Base-by-base conservation (phyloP, 2,329 filamentous ascomycete species). In the Alternaria longipes region DNA sequence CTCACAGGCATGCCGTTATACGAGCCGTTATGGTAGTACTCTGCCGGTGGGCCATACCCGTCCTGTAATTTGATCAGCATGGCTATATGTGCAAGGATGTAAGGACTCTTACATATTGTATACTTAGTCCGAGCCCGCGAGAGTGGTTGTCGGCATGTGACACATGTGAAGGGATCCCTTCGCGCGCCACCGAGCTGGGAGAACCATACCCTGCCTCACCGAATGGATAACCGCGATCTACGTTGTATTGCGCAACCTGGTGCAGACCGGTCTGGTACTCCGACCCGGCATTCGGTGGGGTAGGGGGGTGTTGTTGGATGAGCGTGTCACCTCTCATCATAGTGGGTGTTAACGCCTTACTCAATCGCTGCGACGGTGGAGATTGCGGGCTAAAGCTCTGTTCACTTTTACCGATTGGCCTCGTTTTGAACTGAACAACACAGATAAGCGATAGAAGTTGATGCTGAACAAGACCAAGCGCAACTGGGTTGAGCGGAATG, bases 161-260 rank as follows among this genome's bases (percentile, higher is more conserved):
- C 55, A 69, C 62, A 62, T 74, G 69, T 57, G 63, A 72, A 60
- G 68, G 66, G 59, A 73, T 64, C 42, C 64, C 66, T 64, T 77
- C 67, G 45, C 73, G 73, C 56, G 68, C 62, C 22, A 67, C 65
- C 28, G 70, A 65, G 16, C 64, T 67, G 30, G 76, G 70, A 47
- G 75, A 75, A 41, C 68, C 69, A 64, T 78, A 79, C 34, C 60
- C 60, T 40, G 65, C 69, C 28, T 72, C 71, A 54, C 79, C 75
- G 55, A 79, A 79, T 24, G 79, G 69, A 67, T 78, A 78, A 41
- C 71, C 74, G 30, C 72, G 71, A 53, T 71, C 75, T 58, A 77
- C 75, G 65, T 80, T 82, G 72, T 81, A 81, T 67, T 80, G 77
- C 46, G 78, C 79, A 63, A 83, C 69, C 54, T 79, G 79, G 42